Evolutionary conservation across 148 eudicot genomes (phyloP).

Genomic region (Chenopodium album): DNA sequence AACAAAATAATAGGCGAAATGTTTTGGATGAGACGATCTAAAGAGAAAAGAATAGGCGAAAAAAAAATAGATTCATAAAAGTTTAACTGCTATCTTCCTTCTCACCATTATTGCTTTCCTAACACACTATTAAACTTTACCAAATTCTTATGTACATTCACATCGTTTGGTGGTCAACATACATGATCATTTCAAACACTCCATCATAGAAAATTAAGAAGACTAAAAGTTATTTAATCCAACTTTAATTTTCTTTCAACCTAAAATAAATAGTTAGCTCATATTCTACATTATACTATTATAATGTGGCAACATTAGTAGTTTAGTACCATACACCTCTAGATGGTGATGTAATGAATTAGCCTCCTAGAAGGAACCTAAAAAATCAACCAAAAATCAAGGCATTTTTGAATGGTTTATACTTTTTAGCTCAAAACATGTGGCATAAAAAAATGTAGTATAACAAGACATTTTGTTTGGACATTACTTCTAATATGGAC

Average conservation of each 20-base stretch:
- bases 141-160: not conserved
- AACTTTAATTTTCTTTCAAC: too few relatives aligned
- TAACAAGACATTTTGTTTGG: not conserved
- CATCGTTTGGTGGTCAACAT: not conserved
- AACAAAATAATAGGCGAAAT: too few relatives aligned
- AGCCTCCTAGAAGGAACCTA: constrained; percentile 29
- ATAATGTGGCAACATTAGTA: not conserved
- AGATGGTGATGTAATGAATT: not conserved
- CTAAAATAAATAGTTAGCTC: too few relatives aligned
- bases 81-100: too few relatives aligned
- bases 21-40: too few relatives aligned
- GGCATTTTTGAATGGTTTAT: not conserved
- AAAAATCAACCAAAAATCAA: constrained; percentile 5
- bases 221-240: not conserved
- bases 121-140: not conserved
- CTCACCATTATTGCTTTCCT: too few relatives aligned
- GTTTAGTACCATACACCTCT: too few relatives aligned
- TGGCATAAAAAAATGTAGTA: constrained; percentile 6
- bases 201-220: not conserved
- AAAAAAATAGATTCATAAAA: not conserved
- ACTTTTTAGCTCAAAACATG: constrained; percentile 21
- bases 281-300: too few relatives aligned
- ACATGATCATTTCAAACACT: not conserved
- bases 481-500: constrained; percentile 31
- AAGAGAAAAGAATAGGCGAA: too few relatives aligned